Conservation (phyloP, 139 green algal species). For the Chlamydomonas asymmetrica region DNA sequence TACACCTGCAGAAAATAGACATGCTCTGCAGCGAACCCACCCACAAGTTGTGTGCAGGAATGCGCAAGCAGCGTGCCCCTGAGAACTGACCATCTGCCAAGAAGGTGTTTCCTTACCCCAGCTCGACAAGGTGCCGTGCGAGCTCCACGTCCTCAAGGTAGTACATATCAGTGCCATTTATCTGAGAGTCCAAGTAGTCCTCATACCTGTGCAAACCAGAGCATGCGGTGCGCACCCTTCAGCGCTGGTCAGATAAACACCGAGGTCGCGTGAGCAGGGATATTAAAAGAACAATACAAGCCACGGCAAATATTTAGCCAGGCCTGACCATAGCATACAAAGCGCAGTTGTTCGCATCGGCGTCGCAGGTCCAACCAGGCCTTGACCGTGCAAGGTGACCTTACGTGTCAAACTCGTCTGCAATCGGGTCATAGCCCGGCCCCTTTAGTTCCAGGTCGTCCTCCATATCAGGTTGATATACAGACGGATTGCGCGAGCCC, state of each 20-base stretch:
- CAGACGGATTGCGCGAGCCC: no score
- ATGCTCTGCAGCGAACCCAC: no score
- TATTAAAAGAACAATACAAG: not conserved
- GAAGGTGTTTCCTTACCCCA: constrained; percentile 60
- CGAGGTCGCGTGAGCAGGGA: no score
- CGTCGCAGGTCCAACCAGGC: no score
- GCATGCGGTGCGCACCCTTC: no score
- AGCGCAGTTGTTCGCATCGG: not conserved
- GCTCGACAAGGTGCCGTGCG: constrained; percentile 78
- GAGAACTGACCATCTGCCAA: not conserved
- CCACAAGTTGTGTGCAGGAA: no score
- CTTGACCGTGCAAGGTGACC: not conserved
- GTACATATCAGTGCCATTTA: constrained; percentile 82
- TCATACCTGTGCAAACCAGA: constrained; percentile 74
- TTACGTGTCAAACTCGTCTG: constrained; percentile 57
- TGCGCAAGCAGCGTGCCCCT: not conserved
- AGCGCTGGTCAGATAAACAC: no score
- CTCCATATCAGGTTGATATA: no score
- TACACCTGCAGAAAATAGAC: no score
- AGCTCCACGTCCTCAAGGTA: constrained; percentile 84
- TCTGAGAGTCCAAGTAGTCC: constrained; percentile 86
- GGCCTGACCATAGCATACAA: no score
- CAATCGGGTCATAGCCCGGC: constrained; percentile 51
- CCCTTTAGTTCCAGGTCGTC: constrained; percentile 47
- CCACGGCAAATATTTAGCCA: not conserved